phyloP scores from a whole-genome alignment of 148 eudicot species.

The Heliosperma pusillum region DNA sequence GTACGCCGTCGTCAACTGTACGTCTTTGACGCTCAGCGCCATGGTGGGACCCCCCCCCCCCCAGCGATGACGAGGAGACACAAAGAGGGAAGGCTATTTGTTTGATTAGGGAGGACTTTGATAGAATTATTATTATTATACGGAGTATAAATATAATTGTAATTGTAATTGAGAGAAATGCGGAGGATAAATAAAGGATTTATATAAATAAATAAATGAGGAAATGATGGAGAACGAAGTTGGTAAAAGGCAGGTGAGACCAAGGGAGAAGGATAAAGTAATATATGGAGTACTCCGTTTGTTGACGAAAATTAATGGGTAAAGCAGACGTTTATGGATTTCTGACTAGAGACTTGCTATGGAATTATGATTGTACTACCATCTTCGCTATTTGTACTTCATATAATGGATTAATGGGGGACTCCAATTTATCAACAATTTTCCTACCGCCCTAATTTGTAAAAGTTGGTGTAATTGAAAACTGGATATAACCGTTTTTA shows the following conservation, averaged over 20 bases:
- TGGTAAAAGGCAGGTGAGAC: constrained; percentile 17
- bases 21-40: constrained; percentile 43
- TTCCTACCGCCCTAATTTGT: no score
- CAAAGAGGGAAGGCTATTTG: neutral
- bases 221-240: neutral
- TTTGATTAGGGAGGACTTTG: neutral
- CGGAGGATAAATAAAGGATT: neutral
- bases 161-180: neutral
- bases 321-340: constrained; percentile 3
- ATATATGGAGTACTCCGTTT: no score
- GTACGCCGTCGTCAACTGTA: constrained; percentile 39
- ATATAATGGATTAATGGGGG: neutral
- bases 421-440: no score
- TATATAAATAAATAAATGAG: neutral
- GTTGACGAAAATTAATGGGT: neutral
- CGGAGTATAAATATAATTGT: neutral
- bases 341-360: constrained; percentile 4
- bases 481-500: no score
- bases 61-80: constrained; percentile 13
- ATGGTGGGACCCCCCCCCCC: constrained; percentile 25
- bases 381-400: constrained; percentile 10
- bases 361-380: constrained; percentile 20
- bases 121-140: no score
- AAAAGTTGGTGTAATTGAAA: no score
- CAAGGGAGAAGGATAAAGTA: no score